Evolutionary conservation across 805 yeast species (phyloP), one percentile per base, ranked within the genome.

Genomic region (Brettanomyces nanus): DNA sequence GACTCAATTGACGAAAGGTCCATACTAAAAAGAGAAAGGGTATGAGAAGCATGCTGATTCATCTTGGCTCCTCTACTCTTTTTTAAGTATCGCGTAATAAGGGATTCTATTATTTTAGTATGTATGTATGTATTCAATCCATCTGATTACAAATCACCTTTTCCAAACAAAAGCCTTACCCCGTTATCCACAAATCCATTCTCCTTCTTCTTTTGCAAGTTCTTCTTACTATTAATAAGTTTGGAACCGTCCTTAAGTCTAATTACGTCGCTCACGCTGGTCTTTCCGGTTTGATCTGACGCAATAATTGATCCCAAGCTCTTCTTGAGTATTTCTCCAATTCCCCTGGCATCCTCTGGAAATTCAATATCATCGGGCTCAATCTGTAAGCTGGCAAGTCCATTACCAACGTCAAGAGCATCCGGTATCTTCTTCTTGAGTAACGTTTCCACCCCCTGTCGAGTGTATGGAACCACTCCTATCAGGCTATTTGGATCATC

Each of bases 391-490:
- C 28, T 28, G 22, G 22, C 11, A 9, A 35, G 32, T 19, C 37
- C 37, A 6, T 19, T 20, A 13, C 37, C 37, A 18, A 35, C 32
- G 23, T 35, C 32, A 15, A 35, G 14, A 15, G 14, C 21, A 19
- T 26, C 32, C 6, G 37, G 32, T n/a, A 35, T 35, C 15, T 15
- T 17, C 21, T 18, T 25, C 13, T 20, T 65, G 31, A 70, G 66
- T 23, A 81, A 60, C 52, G 76, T 77, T 49, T 80, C 87, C 15
- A 80, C 66, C 2, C 77, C 68, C 20, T 65, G 63, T 45, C 73
- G 77, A 11, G 73, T 68, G 53, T 80, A 81, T 4, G 94, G 85
- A 7, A 81, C 62, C 58, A 71, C 95, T 53, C 95, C 76, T 54
- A 79, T 58, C 3, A 40, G 28, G 19, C 69, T 65, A 1, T 49